Conservation (phyloP, 2,329 filamentous ascomycete species). For the Colletotrichum sojae region DNA sequence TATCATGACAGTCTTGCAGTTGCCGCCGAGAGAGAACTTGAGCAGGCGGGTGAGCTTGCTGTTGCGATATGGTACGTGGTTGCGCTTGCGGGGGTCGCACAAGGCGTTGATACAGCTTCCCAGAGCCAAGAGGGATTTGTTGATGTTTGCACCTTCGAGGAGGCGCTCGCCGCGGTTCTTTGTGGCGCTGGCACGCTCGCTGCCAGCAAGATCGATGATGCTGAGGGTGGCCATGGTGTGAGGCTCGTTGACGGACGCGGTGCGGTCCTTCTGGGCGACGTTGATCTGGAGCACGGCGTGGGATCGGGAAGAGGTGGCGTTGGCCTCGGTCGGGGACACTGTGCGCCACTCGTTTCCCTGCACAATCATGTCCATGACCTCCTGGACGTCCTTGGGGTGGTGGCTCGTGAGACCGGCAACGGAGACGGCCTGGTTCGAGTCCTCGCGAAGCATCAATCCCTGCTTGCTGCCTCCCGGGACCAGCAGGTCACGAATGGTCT, state of each 20-base stretch:
- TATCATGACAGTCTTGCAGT: slow-evolving; percentile 99
- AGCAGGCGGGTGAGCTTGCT: slow-evolving; percentile 95
- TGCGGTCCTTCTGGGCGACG: slow-evolving; percentile 92
- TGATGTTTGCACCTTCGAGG: slow-evolving; percentile 97
- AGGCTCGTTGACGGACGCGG: slow-evolving; percentile 91
- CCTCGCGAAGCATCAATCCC: slow-evolving; percentile 92
- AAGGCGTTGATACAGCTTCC: slow-evolving; percentile 99
- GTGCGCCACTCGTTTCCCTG: slow-evolving; percentile 94
- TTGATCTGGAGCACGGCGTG: slow-evolving; percentile 99
- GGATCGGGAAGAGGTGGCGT: slow-evolving; percentile 96
- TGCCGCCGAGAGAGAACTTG: slow-evolving; percentile 97
- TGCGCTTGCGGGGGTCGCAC: slow-evolving; percentile 90
- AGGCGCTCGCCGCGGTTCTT: slow-evolving; percentile 95
- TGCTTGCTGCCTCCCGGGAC: slow-evolving; percentile 87
- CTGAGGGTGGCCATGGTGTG: slow-evolving; percentile 98
- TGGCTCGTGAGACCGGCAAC: slow-evolving; percentile 93
- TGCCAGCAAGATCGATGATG: slow-evolving; percentile 97
- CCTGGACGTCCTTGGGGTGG: slow-evolving; percentile 88
- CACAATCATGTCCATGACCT: slow-evolving; percentile 99
- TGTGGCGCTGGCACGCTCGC: slow-evolving; percentile 94
- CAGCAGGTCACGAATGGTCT: slow-evolving; percentile 95
- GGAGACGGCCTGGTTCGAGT: slow-evolving; percentile 92
- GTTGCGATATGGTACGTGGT: slow-evolving; percentile 97
- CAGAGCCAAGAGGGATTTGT: slow-evolving; percentile 94
- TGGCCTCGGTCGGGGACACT: slow-evolving; percentile 96